A percentile compares a stretch with the other conserved stretches of the same genome.
These are phyloP conservation scores for Corchorus capsularis DNA, from an alignment of 345 rosid genomes.

Conservation along the genomic window DNA sequence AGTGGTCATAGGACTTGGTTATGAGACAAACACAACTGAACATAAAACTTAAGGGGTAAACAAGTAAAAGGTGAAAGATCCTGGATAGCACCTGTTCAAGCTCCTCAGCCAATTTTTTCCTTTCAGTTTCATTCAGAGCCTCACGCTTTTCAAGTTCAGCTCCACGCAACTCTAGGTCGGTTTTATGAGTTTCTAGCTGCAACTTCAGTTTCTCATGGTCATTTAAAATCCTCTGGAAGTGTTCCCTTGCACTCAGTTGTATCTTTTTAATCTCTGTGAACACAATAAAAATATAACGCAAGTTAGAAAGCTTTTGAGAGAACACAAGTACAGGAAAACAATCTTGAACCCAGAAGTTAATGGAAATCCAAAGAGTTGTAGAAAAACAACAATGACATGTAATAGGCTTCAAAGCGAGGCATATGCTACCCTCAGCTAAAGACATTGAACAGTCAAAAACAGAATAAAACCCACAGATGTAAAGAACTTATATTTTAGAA, in stretches of 20 bases:
- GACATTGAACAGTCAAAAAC: constrained; percentile 5
- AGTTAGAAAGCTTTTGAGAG: background rate
- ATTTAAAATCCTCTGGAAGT: constrained; percentile 69
- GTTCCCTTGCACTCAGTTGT: constrained; percentile 71
- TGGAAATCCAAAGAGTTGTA: background rate
- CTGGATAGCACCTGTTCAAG: constrained; percentile 58
- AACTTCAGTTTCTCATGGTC: constrained; percentile 85
- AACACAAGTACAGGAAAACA: background rate
- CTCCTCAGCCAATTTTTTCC: constrained; percentile 62
- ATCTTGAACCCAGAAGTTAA: too few relatives aligned
- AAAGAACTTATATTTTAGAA: constrained; percentile 4
- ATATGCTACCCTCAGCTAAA: background rate
- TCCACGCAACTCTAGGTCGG: constrained; percentile 71
- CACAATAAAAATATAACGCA: constrained; percentile 7
- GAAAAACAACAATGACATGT: constrained; percentile 5
- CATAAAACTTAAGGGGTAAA: background rate
- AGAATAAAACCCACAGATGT: background rate
- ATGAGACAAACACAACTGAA: background rate
- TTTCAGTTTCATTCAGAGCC: constrained; percentile 80
- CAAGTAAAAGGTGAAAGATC: background rate
- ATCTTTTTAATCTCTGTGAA: constrained; percentile 75
- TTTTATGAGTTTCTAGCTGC: constrained; percentile 74
- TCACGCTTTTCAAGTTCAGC: constrained; percentile 77
- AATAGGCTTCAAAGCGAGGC: background rate
- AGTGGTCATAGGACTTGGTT: constrained; percentile 10